phyloP scores from a whole-genome alignment of 2,329 filamentous ascomycete genomes.

The Pseudogymnoascus sp. region DNA sequence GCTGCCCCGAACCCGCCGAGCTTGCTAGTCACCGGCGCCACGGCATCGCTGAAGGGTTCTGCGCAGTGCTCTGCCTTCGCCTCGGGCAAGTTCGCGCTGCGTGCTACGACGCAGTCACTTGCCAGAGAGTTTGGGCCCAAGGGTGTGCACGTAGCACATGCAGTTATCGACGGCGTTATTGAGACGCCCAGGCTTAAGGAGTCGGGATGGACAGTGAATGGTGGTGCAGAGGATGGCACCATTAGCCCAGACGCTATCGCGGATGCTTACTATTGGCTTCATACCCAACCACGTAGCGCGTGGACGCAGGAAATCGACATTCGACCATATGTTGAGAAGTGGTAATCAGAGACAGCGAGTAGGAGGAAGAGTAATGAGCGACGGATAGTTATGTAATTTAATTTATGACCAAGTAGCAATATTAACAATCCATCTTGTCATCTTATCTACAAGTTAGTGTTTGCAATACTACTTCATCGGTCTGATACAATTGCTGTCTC shows the following conservation, averaged over 20 bases:
- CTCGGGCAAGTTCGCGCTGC: slow-evolving; percentile 69
- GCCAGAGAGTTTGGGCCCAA: slow-evolving; percentile 77
- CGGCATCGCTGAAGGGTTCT: slow-evolving; percentile 66
- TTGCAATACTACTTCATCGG: neutral
- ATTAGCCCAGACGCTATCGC: slow-evolving; percentile 73
- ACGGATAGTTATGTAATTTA: neutral
- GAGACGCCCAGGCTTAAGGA: slow-evolving; percentile 66
- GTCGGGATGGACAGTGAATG: slow-evolving; percentile 30
- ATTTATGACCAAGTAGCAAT: neutral
- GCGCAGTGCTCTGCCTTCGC: slow-evolving; percentile 65
- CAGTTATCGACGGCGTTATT: slow-evolving; percentile 77
- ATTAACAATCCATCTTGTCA: neutral
- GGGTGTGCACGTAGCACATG: slow-evolving; percentile 76
- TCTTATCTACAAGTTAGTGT: neutral
- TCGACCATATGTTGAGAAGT: slow-evolving; percentile 76
- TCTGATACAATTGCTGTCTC: slow-evolving; percentile 45
- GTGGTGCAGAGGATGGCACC: slow-evolving; percentile 48
- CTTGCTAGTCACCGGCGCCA: slow-evolving; percentile 80
- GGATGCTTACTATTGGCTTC: slow-evolving; percentile 76
- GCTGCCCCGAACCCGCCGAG: slow-evolving; percentile 58
- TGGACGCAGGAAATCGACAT: slow-evolving; percentile 80
- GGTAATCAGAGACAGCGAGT: neutral
- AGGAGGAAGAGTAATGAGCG: neutral
- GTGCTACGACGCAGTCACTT: slow-evolving; percentile 65
- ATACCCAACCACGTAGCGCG: slow-evolving; percentile 68